A percentile compares a stretch with the other conserved stretches of the same genome.
These are phyloP conservation scores for Aspergillus clavatus DNA, from an alignment of 2,329 filamentous ascomycete species.

Conservation along the genomic window DNA sequence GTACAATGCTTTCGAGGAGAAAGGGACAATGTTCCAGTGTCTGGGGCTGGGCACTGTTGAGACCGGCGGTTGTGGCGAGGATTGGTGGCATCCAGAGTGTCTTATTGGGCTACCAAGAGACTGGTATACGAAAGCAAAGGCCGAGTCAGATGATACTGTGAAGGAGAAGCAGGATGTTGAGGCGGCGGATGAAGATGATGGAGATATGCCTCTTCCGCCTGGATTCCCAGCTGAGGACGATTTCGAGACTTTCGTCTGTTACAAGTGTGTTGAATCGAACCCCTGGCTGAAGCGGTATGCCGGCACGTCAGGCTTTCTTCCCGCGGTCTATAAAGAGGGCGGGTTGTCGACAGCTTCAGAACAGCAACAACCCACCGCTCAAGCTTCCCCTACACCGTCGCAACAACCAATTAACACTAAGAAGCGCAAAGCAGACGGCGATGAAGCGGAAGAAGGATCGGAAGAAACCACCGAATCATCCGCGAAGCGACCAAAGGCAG, in stretches of 20 bases:
- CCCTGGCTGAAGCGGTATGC: slow-evolving; percentile 92
- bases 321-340: slow-evolving; percentile 57
- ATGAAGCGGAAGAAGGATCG: slow-evolving; percentile 33
- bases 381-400: not conserved
- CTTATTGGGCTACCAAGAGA: slow-evolving; percentile 72
- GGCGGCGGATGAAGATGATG: slow-evolving; percentile 40
- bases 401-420: slow-evolving; percentile 38
- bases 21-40: slow-evolving; percentile 98
- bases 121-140: slow-evolving; percentile 46
- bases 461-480: slow-evolving; percentile 16
- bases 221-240: slow-evolving; percentile 86
- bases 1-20: slow-evolving; percentile 84
- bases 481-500: slow-evolving; percentile 46
- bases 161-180: slow-evolving; percentile 20
- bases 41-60: slow-evolving; percentile 74
- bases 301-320: slow-evolving; percentile 71
- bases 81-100: slow-evolving; percentile 97
- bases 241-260: slow-evolving; percentile 88
- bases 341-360: slow-evolving; percentile 12
- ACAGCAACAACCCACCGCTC: not conserved
- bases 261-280: slow-evolving; percentile 81
- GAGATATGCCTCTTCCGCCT: slow-evolving; percentile 65
- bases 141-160: slow-evolving; percentile 21
- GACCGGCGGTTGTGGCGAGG: slow-evolving; percentile 86
- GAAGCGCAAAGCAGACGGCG: slow-evolving; percentile 63